These are phyloP conservation scores for Prunus kanzakura DNA, from an alignment of 306 rosid species.

Conservation along the genomic window DNA sequence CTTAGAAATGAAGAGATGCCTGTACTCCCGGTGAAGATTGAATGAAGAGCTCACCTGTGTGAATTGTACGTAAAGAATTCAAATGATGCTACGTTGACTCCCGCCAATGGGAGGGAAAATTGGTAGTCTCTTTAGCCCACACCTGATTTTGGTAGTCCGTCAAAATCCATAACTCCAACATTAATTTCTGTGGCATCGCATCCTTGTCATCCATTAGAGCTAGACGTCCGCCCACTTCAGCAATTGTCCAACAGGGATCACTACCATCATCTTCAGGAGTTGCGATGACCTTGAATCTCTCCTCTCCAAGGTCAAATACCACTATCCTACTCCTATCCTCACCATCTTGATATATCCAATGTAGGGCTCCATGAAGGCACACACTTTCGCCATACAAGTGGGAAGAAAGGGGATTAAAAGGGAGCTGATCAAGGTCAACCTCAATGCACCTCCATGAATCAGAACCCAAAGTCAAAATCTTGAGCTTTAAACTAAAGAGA, in stretches of 20 bases:
- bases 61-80: background rate
- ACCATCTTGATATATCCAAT: background rate
- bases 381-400: background rate
- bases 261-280: background rate
- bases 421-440: background rate
- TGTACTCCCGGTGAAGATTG: background rate
- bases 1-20: background rate
- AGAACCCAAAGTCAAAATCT: background rate
- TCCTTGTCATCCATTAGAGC: background rate
- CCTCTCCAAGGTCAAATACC: conserved; percentile 1
- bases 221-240: background rate
- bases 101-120: background rate
- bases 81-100: background rate
- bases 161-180: conserved; percentile 2
- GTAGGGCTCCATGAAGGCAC: conserved; percentile 6
- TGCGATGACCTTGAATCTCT: background rate
- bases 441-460: background rate
- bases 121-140: background rate
- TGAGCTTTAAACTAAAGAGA: background rate
- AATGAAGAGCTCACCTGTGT: background rate
- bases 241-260: background rate
- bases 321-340: background rate
- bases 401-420: background rate
- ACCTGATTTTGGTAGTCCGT: background rate
- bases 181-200: too few species aligned